Percentiles rank a stretch among this genome's conserved stretches.
Evolutionary conservation across 2,329 filamentous ascomycete genomes (phyloP).

Genomic region (Aureobasidium sp.): DNA sequence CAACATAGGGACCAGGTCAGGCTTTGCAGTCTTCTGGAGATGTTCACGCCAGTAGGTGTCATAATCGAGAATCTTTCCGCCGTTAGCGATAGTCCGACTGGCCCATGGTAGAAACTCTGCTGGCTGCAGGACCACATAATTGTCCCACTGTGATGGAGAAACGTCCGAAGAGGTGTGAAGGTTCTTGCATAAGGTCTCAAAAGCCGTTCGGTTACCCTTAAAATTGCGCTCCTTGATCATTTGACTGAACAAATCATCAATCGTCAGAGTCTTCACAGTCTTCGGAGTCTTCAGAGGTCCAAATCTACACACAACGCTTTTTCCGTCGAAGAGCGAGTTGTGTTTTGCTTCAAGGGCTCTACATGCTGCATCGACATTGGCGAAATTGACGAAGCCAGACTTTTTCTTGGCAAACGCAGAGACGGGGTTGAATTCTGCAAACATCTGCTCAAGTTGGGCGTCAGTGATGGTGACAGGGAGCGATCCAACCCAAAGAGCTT

Average conservation of each 20-base stretch:
- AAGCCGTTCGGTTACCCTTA: not conserved
- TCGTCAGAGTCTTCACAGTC: not conserved
- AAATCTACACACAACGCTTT: not conserved
- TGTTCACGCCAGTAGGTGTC: not conserved
- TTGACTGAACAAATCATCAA: not conserved
- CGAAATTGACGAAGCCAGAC: not conserved
- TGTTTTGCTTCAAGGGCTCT: not conserved
- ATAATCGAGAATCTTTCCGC: not conserved
- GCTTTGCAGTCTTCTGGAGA: not conserved
- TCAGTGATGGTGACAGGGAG: not conserved
- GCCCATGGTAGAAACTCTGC: not conserved
- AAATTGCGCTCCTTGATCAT: not conserved
- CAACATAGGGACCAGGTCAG: not conserved
- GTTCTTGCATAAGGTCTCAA: not conserved
- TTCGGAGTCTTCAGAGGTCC: not conserved
- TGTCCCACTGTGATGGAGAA: not conserved
- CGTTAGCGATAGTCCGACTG: not conserved
- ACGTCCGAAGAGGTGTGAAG: not conserved
- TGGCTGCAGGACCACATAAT: not conserved
- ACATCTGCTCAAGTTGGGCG: not conserved
- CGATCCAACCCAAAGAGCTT: slow-evolving; percentile 1
- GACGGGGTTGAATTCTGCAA: not conserved
- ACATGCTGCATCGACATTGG: not conserved
- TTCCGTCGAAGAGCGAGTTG: not conserved
- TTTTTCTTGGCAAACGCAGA: not conserved